Evolutionary conservation across 2,329 filamentous ascomycete species (phyloP).

Genomic region (Akanthomyces muscarius): DNA sequence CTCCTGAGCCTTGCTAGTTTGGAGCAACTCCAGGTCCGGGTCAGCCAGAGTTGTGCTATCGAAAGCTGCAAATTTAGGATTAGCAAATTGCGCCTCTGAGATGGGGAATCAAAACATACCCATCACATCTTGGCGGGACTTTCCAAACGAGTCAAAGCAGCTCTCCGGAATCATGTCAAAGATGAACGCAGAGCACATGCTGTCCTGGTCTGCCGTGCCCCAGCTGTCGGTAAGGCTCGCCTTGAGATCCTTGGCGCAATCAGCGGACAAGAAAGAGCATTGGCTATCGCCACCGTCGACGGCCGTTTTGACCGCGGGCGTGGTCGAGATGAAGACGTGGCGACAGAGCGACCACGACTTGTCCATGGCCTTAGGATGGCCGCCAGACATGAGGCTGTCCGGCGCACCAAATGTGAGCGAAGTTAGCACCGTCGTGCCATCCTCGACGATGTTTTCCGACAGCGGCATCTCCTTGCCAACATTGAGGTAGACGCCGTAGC

Average conservation of each 20-base stretch:
- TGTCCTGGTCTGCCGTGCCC: not conserved
- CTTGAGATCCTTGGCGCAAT: not conserved
- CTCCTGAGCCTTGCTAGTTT: not conserved
- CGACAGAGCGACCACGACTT: conserved; percentile 5
- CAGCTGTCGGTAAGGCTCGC: not conserved
- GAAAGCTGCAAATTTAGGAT: not conserved
- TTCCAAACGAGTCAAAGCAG: not conserved
- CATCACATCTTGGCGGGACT: conserved; percentile 1
- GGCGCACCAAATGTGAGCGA: conserved; percentile 1
- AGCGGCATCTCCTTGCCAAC: not conserved
- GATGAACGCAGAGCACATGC: not conserved
- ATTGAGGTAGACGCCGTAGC: not conserved
- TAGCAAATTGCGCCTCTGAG: too few relatives aligned
- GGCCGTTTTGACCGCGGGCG: not conserved
- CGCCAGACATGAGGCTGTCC: not conserved
- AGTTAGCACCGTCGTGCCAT: not conserved
- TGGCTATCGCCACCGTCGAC: not conserved
- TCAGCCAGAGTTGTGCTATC: not conserved
- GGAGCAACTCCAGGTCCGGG: not conserved
- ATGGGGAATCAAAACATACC: not conserved
- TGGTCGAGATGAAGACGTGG: conserved; percentile 6
- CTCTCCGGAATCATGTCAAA: conserved; percentile 2
- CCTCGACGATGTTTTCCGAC: not conserved
- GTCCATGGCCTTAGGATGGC: not conserved
- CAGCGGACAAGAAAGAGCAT: not conserved